phyloP scores from a whole-genome alignment of 345 rosid genomes.

The Aurinia saxatilis region DNA sequence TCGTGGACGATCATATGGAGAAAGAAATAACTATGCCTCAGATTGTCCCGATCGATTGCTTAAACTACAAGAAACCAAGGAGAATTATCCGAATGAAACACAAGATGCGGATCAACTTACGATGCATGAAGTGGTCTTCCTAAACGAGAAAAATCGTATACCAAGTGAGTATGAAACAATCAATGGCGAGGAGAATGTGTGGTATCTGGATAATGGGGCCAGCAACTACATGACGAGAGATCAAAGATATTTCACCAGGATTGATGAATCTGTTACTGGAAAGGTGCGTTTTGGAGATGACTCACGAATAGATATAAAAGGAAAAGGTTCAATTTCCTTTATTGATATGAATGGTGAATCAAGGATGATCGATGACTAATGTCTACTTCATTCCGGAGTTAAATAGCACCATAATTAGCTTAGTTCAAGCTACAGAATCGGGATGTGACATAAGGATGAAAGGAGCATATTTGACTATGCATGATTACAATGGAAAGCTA shows the following conservation, averaged over 20 bases:
- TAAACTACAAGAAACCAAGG: background rate
- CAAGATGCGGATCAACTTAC: background rate
- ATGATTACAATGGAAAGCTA: too few species aligned
- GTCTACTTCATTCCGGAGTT: background rate
- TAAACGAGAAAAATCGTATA: background rate
- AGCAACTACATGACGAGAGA: background rate
- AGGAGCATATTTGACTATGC: too few species aligned
- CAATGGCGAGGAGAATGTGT: fast-evolving
- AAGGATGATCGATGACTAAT: background rate
- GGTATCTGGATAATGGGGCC: background rate
- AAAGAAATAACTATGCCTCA: too few species aligned
- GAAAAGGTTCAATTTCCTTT: background rate
- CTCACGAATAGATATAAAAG: background rate
- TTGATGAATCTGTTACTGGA: background rate
- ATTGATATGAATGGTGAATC: background rate
- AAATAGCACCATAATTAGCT: background rate
- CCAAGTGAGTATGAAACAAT: background rate
- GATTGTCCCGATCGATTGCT: background rate
- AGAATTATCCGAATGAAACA: background rate
- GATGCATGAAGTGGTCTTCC: background rate
- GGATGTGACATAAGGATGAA: background rate
- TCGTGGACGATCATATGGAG: too few species aligned
- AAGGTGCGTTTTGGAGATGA: background rate
- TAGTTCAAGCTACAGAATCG: background rate
- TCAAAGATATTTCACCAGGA: background rate